Percentiles rank a stretch among this genome's conserved stretches.
Conservation (phyloP, 1,139 yeast genomes). For the Scheffersomyces insectosa region DNA sequence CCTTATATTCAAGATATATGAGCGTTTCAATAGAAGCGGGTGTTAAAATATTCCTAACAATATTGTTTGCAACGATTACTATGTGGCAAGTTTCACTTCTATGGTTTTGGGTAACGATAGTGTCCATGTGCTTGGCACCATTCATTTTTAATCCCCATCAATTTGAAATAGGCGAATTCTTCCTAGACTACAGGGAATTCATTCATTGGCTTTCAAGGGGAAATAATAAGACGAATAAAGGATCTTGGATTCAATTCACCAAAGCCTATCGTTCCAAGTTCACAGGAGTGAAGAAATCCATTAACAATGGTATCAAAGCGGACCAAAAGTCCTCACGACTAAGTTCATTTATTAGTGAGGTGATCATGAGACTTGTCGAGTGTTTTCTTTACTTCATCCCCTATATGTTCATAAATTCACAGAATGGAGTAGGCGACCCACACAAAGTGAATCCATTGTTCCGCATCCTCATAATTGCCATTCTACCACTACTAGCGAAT, state of each 20-base stretch:
- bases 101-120: constrained; percentile 82
- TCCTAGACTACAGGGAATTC: constrained; percentile 67
- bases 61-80: constrained; percentile 63
- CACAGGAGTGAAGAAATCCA: constrained; percentile 61
- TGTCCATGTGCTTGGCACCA: constrained; percentile 76
- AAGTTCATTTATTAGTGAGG: constrained; percentile 55
- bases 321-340: constrained; percentile 42
- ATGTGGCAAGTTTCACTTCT: constrained; percentile 77
- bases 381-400: constrained; percentile 52
- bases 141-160: constrained; percentile 87
- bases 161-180: constrained; percentile 66
- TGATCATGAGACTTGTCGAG: constrained; percentile 49
- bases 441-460: constrained; percentile 53
- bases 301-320: not conserved
- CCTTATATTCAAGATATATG: constrained; percentile 65
- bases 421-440: constrained; percentile 55
- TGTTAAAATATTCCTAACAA: constrained; percentile 51
- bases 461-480: constrained; percentile 50
- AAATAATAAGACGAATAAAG: constrained; percentile 46
- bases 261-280: constrained; percentile 56
- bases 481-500: constrained; percentile 57
- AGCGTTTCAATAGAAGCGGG: constrained; percentile 69
- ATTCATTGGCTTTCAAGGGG: constrained; percentile 73
- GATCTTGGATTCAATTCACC: constrained; percentile 64
- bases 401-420: constrained; percentile 69